Evolutionary conservation across 2,329 filamentous ascomycete species (phyloP).

Genomic region (Aspergillus sclerotialis): DNA sequence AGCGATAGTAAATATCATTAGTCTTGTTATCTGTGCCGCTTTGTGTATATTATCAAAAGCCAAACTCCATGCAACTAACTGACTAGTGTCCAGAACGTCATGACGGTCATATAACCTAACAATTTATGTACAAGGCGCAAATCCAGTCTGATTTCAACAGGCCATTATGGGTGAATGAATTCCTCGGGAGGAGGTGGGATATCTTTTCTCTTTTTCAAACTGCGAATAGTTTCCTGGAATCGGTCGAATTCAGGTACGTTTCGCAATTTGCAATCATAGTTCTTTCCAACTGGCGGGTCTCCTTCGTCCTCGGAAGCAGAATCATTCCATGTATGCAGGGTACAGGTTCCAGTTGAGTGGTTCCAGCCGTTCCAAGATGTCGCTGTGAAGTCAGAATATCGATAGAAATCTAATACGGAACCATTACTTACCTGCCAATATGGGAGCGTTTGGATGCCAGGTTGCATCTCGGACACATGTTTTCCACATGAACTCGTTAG

Average conservation of each 20-base stretch:
- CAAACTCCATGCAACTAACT: no score
- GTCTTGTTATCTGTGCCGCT: no score
- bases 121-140: no score
- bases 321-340: conserved; percentile 72
- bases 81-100: no score
- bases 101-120: no score
- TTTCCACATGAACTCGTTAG: conserved; percentile 56
- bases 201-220: no score
- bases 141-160: no score
- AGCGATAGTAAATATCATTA: no score
- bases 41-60: no score
- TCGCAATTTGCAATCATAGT: conserved; percentile 55
- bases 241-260: conserved; percentile 40
- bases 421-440: conserved; percentile 58
- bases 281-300: conserved; percentile 50
- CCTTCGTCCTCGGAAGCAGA: conserved; percentile 57
- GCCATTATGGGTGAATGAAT: no score
- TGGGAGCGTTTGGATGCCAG: conserved; percentile 80
- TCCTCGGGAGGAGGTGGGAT: no score
- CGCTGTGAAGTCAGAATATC: conserved; percentile 42
- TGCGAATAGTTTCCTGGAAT: conserved; percentile 16
- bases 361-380: conserved; percentile 77
- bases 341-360: conserved; percentile 66
- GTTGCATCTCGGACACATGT: conserved; percentile 81
- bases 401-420: neutral